phyloP scores from a whole-genome alignment of 352 stramenopile species.

The Pythium phragmiticola region DNA sequence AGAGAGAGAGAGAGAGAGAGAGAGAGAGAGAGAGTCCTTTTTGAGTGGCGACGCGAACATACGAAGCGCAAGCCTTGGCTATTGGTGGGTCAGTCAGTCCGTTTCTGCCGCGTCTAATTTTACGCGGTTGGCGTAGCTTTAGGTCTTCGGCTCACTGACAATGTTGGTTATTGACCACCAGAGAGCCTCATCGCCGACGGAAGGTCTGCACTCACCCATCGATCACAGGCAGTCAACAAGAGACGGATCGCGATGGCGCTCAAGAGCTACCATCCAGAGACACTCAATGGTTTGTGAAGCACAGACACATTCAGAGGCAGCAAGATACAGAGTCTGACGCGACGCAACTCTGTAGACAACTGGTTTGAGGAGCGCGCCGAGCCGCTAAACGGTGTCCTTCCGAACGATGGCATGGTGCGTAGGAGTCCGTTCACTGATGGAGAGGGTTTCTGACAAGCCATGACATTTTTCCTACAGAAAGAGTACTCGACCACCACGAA shows the following conservation, averaged over 20 bases:
- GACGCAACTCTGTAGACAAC: slow-evolving; percentile 44
- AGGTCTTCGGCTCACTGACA: neutral
- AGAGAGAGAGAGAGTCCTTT: neutral
- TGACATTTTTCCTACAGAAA: slow-evolving; percentile 34
- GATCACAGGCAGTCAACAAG: neutral
- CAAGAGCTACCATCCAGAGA: slow-evolving; percentile 81
- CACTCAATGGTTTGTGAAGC: slow-evolving; percentile 49
- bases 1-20: too few species aligned
- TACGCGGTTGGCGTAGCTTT: neutral
- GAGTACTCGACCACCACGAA: slow-evolving; percentile 58
- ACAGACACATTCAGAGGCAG: neutral
- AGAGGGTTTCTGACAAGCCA: neutral
- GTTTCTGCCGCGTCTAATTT: slow-evolving; percentile 12
- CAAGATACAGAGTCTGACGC: neutral
- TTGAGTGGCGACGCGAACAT: neutral
- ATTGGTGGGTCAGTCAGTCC: slow-evolving; percentile 10
- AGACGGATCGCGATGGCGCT: slow-evolving; percentile 46
- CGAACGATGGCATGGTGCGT: slow-evolving; percentile 53
- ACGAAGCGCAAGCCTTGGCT: neutral
- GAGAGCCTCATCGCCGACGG: neutral
- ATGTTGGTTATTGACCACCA: neutral
- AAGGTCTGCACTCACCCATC: neutral
- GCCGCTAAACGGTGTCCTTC: slow-evolving; percentile 65
- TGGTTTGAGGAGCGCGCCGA: slow-evolving; percentile 76
- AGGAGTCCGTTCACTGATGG: neutral